Evolutionary conservation across 148 eudicot genomes (phyloP).

Genomic region (Cornus suecica): DNA sequence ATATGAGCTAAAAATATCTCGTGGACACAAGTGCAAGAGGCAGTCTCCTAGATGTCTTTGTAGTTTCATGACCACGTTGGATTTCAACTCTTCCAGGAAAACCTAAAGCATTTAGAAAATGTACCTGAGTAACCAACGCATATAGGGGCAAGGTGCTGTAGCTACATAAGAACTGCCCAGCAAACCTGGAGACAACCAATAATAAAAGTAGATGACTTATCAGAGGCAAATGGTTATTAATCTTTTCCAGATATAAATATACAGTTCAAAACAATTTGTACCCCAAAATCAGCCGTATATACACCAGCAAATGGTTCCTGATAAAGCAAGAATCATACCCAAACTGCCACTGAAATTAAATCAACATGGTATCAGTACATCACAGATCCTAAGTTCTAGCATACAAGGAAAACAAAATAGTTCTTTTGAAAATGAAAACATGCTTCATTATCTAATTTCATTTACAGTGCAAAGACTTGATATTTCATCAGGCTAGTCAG

Average conservation of each 20-base stretch:
- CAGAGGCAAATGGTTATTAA: neutral
- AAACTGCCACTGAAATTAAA: slow-evolving; percentile 87
- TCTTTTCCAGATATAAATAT: neutral
- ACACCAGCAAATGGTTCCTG: slow-evolving; percentile 74
- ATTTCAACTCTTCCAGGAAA: neutral
- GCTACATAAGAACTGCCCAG: slow-evolving; percentile 95
- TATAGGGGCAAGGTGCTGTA: slow-evolving; percentile 97
- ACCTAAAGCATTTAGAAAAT: neutral
- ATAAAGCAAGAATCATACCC: slow-evolving; percentile 94
- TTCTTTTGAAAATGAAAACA: neutral
- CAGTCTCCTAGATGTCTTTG: neutral
- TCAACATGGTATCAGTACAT: neutral
- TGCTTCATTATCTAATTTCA: neutral
- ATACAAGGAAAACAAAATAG: neutral
- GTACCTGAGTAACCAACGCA: slow-evolving; percentile 97
- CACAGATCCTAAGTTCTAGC: neutral
- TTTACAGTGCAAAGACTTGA: neutral
- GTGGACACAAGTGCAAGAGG: neutral
- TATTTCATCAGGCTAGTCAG: neutral
- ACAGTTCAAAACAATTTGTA: slow-evolving; percentile 22
- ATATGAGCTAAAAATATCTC: neutral
- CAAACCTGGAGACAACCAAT: slow-evolving; percentile 47
- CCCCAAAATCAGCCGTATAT: slow-evolving; percentile 87
- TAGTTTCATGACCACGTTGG: neutral
- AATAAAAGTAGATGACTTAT: neutral